Conservation (phyloP, 176 grass and related monocot species). For the Musa itinerans region DNA sequence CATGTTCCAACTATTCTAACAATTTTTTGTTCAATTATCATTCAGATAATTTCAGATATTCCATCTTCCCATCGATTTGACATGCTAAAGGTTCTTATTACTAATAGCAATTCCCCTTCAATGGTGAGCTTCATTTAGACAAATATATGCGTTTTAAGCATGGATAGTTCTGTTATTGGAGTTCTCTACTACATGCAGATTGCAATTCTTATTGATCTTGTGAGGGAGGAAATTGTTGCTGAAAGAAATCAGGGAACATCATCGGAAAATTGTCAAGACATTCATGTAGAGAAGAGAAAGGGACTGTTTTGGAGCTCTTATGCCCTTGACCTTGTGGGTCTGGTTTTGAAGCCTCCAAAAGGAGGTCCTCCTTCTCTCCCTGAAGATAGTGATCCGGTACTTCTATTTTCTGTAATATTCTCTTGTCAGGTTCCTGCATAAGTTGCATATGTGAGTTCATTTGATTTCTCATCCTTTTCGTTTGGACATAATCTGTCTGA, state of each 20-base stretch:
- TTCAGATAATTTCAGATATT: constrained; percentile 64
- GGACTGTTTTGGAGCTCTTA: constrained; percentile 33
- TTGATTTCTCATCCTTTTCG: too few relatives aligned
- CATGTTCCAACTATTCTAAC: constrained; percentile 3
- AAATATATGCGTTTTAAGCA: neutral
- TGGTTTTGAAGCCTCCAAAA: constrained; percentile 69
- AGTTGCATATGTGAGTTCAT: neutral
- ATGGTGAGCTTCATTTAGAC: constrained; percentile 37
- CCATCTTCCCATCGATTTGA: constrained; percentile 64
- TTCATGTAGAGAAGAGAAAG: constrained; percentile 13
- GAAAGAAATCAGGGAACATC: constrained; percentile 27
- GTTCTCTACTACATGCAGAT: constrained; percentile 23
- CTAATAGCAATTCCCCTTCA: constrained; percentile 49
- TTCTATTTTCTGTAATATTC: constrained; percentile 7
- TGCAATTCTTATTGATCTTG: constrained; percentile 77
- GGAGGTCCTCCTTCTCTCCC: constrained; percentile 66
- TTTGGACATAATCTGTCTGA: too few relatives aligned
- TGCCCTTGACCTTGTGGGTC: constrained; percentile 47
- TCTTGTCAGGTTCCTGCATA: constrained; percentile 8
- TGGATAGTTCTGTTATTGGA: neutral
- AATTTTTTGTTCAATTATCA: constrained; percentile 11
- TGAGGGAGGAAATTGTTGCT: constrained; percentile 44
- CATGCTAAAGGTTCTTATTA: constrained; percentile 55
- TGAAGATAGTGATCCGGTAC: constrained; percentile 65
- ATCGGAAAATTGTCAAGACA: constrained; percentile 17